A percentile compares a stretch with the other conserved stretches of the same genome.
These are phyloP conservation scores for Gyrodon lividus DNA, from an alignment of 768 basidiomycete species.

Conservation along the genomic window DNA sequence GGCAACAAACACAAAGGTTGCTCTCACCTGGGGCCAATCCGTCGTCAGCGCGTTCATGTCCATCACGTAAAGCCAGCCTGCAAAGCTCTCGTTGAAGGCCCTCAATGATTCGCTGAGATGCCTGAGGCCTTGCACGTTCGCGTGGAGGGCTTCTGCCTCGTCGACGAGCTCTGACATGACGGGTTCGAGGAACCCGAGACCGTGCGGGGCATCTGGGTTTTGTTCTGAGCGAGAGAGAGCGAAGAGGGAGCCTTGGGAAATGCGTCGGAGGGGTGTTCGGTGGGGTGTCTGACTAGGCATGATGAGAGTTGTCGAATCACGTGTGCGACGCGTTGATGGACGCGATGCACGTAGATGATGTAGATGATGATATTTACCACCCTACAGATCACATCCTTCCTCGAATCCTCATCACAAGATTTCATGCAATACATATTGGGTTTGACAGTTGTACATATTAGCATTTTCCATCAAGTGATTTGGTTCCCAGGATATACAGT, in stretches of 20 bases:
- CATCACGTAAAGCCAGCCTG: slow-evolving; percentile 88
- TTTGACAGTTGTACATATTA: not conserved
- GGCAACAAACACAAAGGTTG: slow-evolving; percentile 14
- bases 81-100: slow-evolving; percentile 91
- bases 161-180: slow-evolving; percentile 85
- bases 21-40: slow-evolving; percentile 82
- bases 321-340: not conserved
- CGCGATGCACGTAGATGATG: not conserved
- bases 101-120: slow-evolving; percentile 72
- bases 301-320: not conserved
- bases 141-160: slow-evolving; percentile 78
- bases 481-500: not conserved
- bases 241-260: slow-evolving; percentile 90
- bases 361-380: not conserved
- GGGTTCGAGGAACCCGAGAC: slow-evolving; percentile 82
- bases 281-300: slow-evolving; percentile 47
- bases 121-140: slow-evolving; percentile 71
- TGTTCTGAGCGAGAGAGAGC: slow-evolving; percentile 72
- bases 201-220: slow-evolving; percentile 74
- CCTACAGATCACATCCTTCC: not conserved
- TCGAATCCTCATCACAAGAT: not conserved
- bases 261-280: slow-evolving; percentile 81
- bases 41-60: slow-evolving; percentile 94
- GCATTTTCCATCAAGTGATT: not conserved
- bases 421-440: not conserved